Base-by-base conservation (phyloP, 768 basidiomycete species). In the Pisolithus albus region DNA sequence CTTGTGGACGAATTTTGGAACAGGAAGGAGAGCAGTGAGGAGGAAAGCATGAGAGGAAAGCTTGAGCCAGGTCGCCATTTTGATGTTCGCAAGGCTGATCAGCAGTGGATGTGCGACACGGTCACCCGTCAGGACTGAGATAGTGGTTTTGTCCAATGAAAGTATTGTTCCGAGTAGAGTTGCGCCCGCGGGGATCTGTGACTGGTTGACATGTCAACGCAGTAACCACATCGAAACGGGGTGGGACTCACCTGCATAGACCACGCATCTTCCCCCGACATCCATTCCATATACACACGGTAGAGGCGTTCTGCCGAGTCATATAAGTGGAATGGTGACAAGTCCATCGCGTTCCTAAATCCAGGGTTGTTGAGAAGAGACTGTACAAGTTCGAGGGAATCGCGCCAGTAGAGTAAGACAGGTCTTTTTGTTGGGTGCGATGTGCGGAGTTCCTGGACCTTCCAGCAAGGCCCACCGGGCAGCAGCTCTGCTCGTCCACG, bases 401-500 rank as follows among this genome's bases (percentile, higher is more conserved):
- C 57, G 6, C 59, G 56, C 52, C 68, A 70, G 50, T 53, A 67
- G 5, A 71, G 54, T 7, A 43, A 19, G 28, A 66, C 36, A 0
- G 55, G 54, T 5, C 51, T 53, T 40, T 65, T 66, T 15, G 63
- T 66, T 16, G 56, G 58, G 54, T 52, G 52, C 1, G 32, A 39
- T 0, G 62, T 53, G 8, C 19, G 38, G 28, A 61, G 49, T 2
- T 24, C 10, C 28, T 50, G 56, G 5, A 48, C 52, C 19, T 52
- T 55, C 69, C 67, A 70, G 21, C 50, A 13, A 18, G 62, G 67
- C 13, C 66, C 63, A 21, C 49, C 15, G 0, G 66, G 66, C 26
- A 68, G 56, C 13, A 63, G 57, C 53, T 70, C 66, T 4, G 61
- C 60, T 7, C 59, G 43, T 26, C 43, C 53, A 9, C 58, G 49